Conservation (phyloP, 768 basidiomycete species). For the Lentinula sp. region DNA sequence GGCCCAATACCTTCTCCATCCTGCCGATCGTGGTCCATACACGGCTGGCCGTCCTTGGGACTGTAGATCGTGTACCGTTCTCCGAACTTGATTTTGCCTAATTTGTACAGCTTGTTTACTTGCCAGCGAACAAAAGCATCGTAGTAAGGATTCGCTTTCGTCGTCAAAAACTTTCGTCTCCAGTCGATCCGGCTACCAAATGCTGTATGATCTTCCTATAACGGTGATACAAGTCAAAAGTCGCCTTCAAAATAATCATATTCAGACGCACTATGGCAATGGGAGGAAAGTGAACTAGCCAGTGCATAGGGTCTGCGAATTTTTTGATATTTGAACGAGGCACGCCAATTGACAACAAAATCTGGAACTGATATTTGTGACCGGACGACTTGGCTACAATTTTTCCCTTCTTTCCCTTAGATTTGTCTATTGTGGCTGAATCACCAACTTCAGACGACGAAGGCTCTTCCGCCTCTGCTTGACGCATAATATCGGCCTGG, state of each 20-base stretch:
- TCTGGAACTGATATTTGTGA: slow-evolving; percentile 96
- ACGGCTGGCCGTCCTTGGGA: slow-evolving; percentile 97
- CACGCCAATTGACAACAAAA: slow-evolving; percentile 91
- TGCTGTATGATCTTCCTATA: slow-evolving; percentile 63
- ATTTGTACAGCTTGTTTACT: slow-evolving; percentile 81
- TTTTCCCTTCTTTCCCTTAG: slow-evolving; percentile 95
- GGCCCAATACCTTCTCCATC: slow-evolving; percentile 94
- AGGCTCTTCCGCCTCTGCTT: slow-evolving; percentile 41
- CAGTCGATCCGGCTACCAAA: slow-evolving; percentile 98
- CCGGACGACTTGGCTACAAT: slow-evolving; percentile 90
- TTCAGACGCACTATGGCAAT: slow-evolving; percentile 68
- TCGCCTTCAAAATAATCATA: not conserved
- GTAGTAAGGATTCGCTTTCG: slow-evolving; percentile 94
- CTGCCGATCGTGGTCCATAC: slow-evolving; percentile 98
- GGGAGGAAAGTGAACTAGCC: slow-evolving; percentile 93
- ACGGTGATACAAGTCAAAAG: not conserved
- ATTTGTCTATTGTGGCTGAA: slow-evolving; percentile 36
- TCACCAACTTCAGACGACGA: slow-evolving; percentile 35
- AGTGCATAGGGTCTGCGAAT: slow-evolving; percentile 92
- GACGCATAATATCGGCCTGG: slow-evolving; percentile 33
- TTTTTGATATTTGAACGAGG: slow-evolving; percentile 88
- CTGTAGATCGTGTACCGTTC: slow-evolving; percentile 98
- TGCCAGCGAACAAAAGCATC: slow-evolving; percentile 98
- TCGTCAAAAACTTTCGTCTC: slow-evolving; percentile 92
- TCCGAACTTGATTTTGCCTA: slow-evolving; percentile 96